Base-by-base conservation (phyloP, 768 basidiomycete genomes). In the Rhodotorula taiwanensis region DNA sequence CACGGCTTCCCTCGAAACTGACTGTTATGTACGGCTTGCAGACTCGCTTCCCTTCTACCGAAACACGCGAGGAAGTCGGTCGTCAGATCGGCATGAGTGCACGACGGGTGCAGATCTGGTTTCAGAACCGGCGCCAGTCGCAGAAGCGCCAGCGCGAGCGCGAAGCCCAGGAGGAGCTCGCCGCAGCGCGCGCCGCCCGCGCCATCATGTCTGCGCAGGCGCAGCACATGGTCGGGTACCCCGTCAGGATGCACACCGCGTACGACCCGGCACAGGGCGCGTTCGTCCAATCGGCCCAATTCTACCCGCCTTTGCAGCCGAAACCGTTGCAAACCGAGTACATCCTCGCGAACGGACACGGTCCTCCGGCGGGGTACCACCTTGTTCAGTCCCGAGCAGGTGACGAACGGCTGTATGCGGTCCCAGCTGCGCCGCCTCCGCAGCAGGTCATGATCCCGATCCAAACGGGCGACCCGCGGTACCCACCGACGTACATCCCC, bases 41-140 rank as follows among this genome's bases (percentile, higher is more conserved):
- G 89, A 91, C 89, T 54, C 86, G 87, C 42, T 91, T 92, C 76
- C 89, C 89, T 7, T 87, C 88, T 5, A 90, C 89, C 5, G 84
- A 86, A 15, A 84, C 87, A 82, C 83, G 89, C 53, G 89, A 91
- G 76, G 86, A 89, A 67, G 88, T 91, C 31, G 89, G 89, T 13
- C 83, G 86, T 28, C 80, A 86, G 41, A 91, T 91, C 69, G 89
- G 88, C n/a, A 77, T 92, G 73, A 89, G 88, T 74, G 88, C 88
- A 51, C 82, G 89, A 44, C 89, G 91, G 79, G 89, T 92, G 5
- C 89, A 92, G 83, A 64, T 70, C 39, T 70, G 69, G 69, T 70
- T 70, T 27, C 69, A 70, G 28, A 70, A 70, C 55, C 64, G 69
- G 1, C 69, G 69, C 0, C 69, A 70, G 49, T 70, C 69, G 10